Evolutionary conservation across 345 rosid species (phyloP), one percentile per base, ranked within the genome.

Genomic region (Atalantia buxifolia): DNA sequence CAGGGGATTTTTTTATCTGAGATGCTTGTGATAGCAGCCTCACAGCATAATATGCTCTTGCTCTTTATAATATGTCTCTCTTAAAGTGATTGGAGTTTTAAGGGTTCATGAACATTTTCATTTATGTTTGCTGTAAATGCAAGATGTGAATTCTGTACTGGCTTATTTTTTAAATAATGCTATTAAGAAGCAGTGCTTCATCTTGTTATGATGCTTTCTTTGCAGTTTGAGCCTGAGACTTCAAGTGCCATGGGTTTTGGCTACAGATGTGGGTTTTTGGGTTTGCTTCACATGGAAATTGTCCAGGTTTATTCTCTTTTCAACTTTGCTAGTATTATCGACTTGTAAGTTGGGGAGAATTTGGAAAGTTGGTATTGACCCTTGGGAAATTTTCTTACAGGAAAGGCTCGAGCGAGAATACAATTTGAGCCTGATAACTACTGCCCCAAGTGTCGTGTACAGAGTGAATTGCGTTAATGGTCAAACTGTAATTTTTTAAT

Each of bases 201-300:
- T 31, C 60, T 40, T 72, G 53, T 68, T 80, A 71, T 73, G 84
- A 53, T 80, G 76, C 55, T 74, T 67, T 69, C 69, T 72, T 66
- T 88, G 79, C 88, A 95, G 98, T 95, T 95, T 84, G 99, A 95
- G 86, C 99, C 99, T 31, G 99, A 95, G 89, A 84, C 93, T 66
- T 95, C 99, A 81, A 95, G 87, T 84, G 99, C 99, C 78, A 95
- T 95, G 99, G 99, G 99, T 77, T 95, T 93, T 87, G 99, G 98
- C 79, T 95, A 93, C 87, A 90, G 99, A 82, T 95, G 99, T 69
- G 99, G 99, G 69, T 95, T 93, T 87, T 81, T 95, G 90, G 99
- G 99, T 83, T 98, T 95, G 84, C 99, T 95, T 65, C 99, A 95
- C 87, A 92, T 96, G 99, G 99, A 96, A 91, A 96, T 96, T 82